A percentile compares a stretch with the other conserved stretches of the same genome.
These are phyloP conservation scores for Suillus tomentosus DNA, from an alignment of 768 basidiomycete genomes.

Conservation along the genomic window DNA sequence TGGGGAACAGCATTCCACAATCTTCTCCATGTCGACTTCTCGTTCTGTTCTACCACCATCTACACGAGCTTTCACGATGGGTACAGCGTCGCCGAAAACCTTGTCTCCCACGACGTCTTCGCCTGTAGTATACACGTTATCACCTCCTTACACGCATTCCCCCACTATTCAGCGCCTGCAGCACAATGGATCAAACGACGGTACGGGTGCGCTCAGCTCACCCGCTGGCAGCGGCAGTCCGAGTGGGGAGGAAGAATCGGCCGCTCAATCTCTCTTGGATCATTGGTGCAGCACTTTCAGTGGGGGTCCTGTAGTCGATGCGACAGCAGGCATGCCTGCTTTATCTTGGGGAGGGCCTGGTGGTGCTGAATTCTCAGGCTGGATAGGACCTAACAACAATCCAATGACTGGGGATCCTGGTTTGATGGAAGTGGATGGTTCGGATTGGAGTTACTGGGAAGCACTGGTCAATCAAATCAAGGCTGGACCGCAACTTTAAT, in stretches of 20 bases:
- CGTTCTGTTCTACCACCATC: conserved; percentile 16
- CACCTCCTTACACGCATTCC: conserved; percentile 35
- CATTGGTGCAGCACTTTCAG: conserved; percentile 86
- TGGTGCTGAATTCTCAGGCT: conserved; percentile 57
- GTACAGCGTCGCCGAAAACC: conserved; percentile 19
- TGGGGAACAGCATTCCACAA: conserved; percentile 44
- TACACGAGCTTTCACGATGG: conserved; percentile 23
- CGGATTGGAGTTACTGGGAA: conserved; percentile 84
- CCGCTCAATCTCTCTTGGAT: conserved; percentile 78
- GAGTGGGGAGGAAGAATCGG: conserved; percentile 67
- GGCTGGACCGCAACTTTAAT: conserved; percentile 35
- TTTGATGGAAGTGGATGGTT: conserved; percentile 55
- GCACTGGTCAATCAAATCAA: conserved; percentile 62
- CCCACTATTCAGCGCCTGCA: conserved; percentile 66
- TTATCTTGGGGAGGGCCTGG: conserved; percentile 65
- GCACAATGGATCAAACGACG: conserved; percentile 44
- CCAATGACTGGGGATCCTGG: conserved; percentile 43
- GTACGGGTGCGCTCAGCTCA: conserved; percentile 50
- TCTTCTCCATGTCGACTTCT: conserved; percentile 14
- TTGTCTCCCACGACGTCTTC: conserved; percentile 23
- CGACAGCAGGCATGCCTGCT: conserved; percentile 44
- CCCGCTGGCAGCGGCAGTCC: conserved; percentile 73
- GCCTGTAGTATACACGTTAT: conserved; percentile 25
- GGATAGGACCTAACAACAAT: conserved; percentile 49
- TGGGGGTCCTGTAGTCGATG: conserved; percentile 55